A percentile compares a stretch with the other conserved stretches of the same genome.
Conservation (phyloP, 2,329 filamentous ascomycete species). For the Clonostachys chloroleuca region DNA sequence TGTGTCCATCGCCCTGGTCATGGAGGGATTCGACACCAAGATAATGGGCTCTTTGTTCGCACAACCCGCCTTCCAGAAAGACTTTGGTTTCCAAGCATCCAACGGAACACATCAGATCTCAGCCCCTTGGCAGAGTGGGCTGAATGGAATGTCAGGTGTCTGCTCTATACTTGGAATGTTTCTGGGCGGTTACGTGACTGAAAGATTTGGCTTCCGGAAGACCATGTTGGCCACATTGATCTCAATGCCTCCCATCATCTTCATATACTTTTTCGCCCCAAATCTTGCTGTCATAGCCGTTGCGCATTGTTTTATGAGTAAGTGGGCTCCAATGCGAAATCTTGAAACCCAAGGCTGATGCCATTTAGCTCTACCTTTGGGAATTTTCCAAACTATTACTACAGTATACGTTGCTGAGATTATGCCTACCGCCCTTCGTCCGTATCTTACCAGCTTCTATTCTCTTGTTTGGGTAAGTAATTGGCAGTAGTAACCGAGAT, state of each 20-base stretch:
- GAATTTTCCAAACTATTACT: constrained; percentile 6
- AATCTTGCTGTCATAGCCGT: constrained; percentile 13
- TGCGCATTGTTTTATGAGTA: constrained; percentile 23
- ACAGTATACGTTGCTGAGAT: constrained; percentile 6
- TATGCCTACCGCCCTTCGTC: constrained; percentile 5
- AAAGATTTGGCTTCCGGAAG: constrained; percentile 24
- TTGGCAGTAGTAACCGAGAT: neutral
- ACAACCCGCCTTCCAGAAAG: constrained; percentile 21
- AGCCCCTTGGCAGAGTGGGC: constrained; percentile 34
- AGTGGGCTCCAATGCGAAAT: neutral
- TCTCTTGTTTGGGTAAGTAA: constrained; percentile 3
- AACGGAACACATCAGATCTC: constrained; percentile 7
- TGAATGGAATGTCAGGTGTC: constrained; percentile 28
- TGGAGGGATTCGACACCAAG: constrained; percentile 4
- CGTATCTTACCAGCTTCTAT: constrained; percentile 7
- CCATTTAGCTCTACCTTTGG: constrained; percentile 1
- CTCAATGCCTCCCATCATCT: constrained; percentile 24
- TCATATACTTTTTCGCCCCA: constrained; percentile 24
- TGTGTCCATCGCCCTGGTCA: constrained; percentile 7
- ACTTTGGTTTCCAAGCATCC: constrained; percentile 8
- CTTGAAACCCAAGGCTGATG: neutral
- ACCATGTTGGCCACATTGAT: constrained; percentile 26
- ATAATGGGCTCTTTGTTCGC: constrained; percentile 22
- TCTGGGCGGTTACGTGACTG: constrained; percentile 30
- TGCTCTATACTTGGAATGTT: constrained; percentile 35